Evolutionary conservation across 2,329 filamentous ascomycete species (phyloP), one percentile per base, ranked within the genome.

Genomic region (Trichophyton benhamiae): DNA sequence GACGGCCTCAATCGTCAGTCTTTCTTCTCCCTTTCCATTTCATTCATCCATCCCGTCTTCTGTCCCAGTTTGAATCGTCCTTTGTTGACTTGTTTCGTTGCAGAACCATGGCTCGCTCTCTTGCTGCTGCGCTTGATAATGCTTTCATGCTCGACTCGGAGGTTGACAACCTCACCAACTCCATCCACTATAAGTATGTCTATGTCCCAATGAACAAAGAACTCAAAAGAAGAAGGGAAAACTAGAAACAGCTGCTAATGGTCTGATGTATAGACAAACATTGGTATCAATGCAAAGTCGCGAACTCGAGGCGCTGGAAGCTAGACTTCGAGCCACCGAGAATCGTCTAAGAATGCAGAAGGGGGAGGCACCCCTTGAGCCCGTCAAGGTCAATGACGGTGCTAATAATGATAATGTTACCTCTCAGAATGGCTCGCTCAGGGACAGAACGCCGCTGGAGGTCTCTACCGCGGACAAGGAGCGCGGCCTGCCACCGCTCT

Each of bases 121-220:
- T 96, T 77, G 92, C 90, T 63, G 80, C 85, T 52, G 89, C 92
- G 72, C 80, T 96, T 64, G 88, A 92, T 79, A 87, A 90, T 72
- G 87, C 95, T 68, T 96, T 96, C 79, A 87, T 88, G 70, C 86
- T 96, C 71, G 89, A 94, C 68, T 87, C 85, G 74, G 87, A 86
- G 67, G 74, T 94, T 62, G 83, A 87, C 69, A 82, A 87, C 64
- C 81, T 95, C 41, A 84, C 88, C 69, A 81, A 87, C 72, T 83
- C 87, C 67, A 84, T 96, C 63, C 83, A 89, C 72, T 83, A 89
- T 74, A 92, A 91, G 91, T 96, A 79, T 71, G 86, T 60, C 36
- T 20, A 20, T 9, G 11, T 15, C 11, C 27, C 33, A 22, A 9
- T 15, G 38, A 61, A 33, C 9, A 11, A 15, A 41, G 57, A 22